Conservation (phyloP, 768 basidiomycete species). For the Tricholoma saponaceum region DNA sequence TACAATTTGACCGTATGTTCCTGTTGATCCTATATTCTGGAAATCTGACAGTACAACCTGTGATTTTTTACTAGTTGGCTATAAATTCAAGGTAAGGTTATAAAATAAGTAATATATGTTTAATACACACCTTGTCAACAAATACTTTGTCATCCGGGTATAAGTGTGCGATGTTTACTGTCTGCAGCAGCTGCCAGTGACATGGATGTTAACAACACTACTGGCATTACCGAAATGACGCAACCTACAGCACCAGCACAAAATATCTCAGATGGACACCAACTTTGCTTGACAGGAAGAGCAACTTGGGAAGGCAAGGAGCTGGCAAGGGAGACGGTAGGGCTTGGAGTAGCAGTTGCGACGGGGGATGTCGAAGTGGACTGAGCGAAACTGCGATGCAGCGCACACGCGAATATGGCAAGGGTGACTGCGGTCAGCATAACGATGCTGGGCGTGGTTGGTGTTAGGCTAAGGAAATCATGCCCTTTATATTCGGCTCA, state of each 20-base stretch:
- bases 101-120: neutral
- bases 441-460: neutral
- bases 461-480: no score
- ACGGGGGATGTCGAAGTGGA: constrained; percentile 23
- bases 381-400: constrained; percentile 13
- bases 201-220: constrained; percentile 10
- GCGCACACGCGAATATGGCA: constrained; percentile 13
- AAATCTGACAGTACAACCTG: constrained; percentile 73
- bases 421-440: constrained; percentile 21
- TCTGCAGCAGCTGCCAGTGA: constrained; percentile 65
- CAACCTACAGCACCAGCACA: constrained; percentile 69
- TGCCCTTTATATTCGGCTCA: no score
- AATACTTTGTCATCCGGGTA: constrained; percentile 86
- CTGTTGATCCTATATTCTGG: constrained; percentile 36
- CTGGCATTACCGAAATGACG: constrained; percentile 1
- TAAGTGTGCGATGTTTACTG: constrained; percentile 72
- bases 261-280: constrained; percentile 77
- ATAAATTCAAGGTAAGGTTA: constrained; percentile 8
- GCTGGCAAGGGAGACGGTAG: constrained; percentile 49
- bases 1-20: constrained; percentile 63
- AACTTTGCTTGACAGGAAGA: constrained; percentile 64
- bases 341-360: constrained; percentile 61
- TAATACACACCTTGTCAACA: constrained; percentile 57
- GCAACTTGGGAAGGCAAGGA: constrained; percentile 62
- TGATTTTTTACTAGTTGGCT: constrained; percentile 71